A percentile compares a stretch with the other conserved stretches of the same genome.
Evolutionary conservation across 495 filamentous ascomycete genomes (phyloP).

Genomic region (Aspergillus cavernicola): DNA sequence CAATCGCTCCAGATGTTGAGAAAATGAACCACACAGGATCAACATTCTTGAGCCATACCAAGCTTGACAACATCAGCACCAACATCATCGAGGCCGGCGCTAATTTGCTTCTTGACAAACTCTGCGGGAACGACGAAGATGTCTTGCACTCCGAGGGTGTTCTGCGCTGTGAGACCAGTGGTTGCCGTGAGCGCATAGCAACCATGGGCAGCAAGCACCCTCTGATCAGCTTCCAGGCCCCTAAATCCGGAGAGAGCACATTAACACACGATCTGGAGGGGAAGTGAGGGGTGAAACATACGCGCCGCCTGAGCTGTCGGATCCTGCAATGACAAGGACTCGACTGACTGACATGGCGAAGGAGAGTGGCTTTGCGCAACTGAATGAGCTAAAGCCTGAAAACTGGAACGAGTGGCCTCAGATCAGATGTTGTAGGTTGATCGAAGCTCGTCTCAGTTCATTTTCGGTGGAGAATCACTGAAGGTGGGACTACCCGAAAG

Average conservation of each 20-base stretch:
- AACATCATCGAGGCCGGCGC: constrained; percentile 77
- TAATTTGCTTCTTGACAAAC: constrained; percentile 81
- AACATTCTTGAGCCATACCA: constrained; percentile 52
- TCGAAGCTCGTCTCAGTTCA: neutral
- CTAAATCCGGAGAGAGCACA: constrained; percentile 38
- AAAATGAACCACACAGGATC: neutral
- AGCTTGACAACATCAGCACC: constrained; percentile 88
- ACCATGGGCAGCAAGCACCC: constrained; percentile 84
- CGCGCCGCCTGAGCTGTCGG: constrained; percentile 85
- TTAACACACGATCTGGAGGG: constrained; percentile 19
- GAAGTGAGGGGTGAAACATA: constrained; percentile 40
- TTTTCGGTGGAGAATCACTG: neutral
- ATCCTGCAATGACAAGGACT: constrained; percentile 80
- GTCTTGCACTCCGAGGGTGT: constrained; percentile 76
- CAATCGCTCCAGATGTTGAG: neutral
- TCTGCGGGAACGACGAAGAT: constrained; percentile 75
- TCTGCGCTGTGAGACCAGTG: constrained; percentile 91
- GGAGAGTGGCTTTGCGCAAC: neutral
- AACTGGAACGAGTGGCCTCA: neutral
- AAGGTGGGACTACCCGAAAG: neutral
- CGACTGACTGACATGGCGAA: constrained; percentile 42
- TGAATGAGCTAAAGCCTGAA: neutral
- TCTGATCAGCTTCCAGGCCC: constrained; percentile 96
- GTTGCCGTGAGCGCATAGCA: constrained; percentile 97
- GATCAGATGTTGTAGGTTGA: neutral